Base-by-base conservation (phyloP, 768 basidiomycete genomes). In the Neoboletus brunneissimus region DNA sequence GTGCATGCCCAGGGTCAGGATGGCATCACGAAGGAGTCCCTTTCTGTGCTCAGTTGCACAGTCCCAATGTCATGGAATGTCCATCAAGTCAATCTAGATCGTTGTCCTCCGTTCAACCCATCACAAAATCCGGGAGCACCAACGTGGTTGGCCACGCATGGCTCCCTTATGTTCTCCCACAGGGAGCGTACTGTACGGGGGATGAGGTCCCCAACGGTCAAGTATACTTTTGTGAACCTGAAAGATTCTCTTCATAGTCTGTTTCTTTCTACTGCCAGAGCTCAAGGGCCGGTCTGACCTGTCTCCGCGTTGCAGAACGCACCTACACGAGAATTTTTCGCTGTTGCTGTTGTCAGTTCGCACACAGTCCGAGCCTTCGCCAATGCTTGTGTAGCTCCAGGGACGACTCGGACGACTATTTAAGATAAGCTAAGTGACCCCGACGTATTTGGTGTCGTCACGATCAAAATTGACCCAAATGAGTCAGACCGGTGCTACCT, bases 361-460 rank as follows among this genome's bases (percentile, higher is more conserved):
- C 77, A 81, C 58, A 82, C 83, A 1, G 48, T 85, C 3, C 7
- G 27, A 27, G 27, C 7, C 27, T 65, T 85, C n/a, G 75, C 73
- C 20, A 81, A 85, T 55, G 76, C 75, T 4, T 83, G 73, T 62
- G 72, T 81, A 8, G 66, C 80, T 4, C 78, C 81, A 1, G 66
- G 77, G 25, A 71, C 50, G 44, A 6, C 8, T 29, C 29, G 29
- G 29, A 45, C 4, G 34, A 44, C 40, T 3, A 31, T 64, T 29
- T 54, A 41, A 38, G 38, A 58, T 1, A 51, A 47, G 20, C 37
- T 64, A 15, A 6, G 4, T 7, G 15, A n/a, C 1, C 54, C 53
- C 23, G 45, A 64, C 2, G 62, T 73, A 11, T 5, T 6, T 5
- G 49, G 22, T n/a, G 46, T 63, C 49, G 53, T 61, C 16, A 22